These are phyloP conservation scores for Phytophthora lateralis DNA, from an alignment of 352 stramenopile species.

Conservation along the genomic window DNA sequence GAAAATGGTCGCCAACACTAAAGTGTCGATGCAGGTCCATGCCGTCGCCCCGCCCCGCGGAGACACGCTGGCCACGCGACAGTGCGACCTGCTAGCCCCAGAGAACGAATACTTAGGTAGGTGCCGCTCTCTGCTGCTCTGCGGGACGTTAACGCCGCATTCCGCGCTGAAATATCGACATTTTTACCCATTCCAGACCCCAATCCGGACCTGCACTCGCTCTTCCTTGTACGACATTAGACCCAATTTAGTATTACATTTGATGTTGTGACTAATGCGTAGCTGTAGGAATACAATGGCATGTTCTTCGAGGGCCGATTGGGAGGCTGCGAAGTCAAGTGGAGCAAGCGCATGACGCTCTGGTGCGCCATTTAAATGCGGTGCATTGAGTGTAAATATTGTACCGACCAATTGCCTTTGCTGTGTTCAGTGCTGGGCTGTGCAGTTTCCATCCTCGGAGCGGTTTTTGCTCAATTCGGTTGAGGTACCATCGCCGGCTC, in stretches of 20 bases:
- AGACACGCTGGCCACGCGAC: slow-evolving; percentile 21
- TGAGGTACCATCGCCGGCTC: slow-evolving; percentile 50
- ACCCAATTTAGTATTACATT: background rate
- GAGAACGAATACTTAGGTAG: slow-evolving; percentile 78
- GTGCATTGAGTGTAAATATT: background rate
- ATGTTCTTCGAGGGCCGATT: slow-evolving; percentile 86
- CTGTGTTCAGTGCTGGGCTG: slow-evolving; percentile 60
- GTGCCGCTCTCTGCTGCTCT: background rate
- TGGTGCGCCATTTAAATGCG: slow-evolving; percentile 45
- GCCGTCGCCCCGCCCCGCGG: slow-evolving; percentile 11
- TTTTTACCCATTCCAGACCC: slow-evolving; percentile 51
- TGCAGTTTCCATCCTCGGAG: slow-evolving; percentile 78
- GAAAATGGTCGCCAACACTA: slow-evolving; percentile 1
- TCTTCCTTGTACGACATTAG: slow-evolving; percentile 58
- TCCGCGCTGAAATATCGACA: slow-evolving; percentile 2
- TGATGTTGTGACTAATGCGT: background rate
- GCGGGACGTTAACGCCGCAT: background rate
- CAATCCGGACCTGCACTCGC: slow-evolving; percentile 78
- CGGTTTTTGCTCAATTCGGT: slow-evolving; percentile 84
- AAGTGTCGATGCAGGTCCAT: background rate
- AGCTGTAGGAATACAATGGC: slow-evolving; percentile 76
- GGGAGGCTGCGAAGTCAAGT: slow-evolving; percentile 84
- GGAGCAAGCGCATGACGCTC: slow-evolving; percentile 90
- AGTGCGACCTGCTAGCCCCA: slow-evolving; percentile 59
- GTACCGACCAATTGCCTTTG: background rate